Base-by-base conservation (phyloP, 208 protist genomes). In the Leishmania guyanensis region DNA sequence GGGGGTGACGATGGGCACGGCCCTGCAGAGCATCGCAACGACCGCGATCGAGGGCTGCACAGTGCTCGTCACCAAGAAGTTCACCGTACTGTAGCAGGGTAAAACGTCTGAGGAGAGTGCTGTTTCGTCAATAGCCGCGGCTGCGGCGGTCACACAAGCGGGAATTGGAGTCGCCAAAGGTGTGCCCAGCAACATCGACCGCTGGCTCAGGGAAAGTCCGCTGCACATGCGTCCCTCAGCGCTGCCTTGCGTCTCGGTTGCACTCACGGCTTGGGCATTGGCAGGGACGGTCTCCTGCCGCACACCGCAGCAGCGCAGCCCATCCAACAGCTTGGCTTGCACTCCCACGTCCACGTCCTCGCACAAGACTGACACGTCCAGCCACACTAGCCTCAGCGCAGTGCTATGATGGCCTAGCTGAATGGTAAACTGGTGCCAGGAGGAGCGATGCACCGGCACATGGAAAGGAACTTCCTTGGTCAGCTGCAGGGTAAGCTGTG, bases 21-120 rank as follows among this genome's bases (percentile, higher is more conserved):
- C 85, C 16, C 90, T 80, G 78, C 89, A 93, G n/a, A 97, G 81
- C 79, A 90, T 85, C 14, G 89, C 89, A 3, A 97, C 85, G 36
- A 89, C 84, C 46, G 84, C 88, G 26, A 89, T 83, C n/a, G 90
- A 89, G 16, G 89, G 87, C 77, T 85, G 86, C 46, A 93, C 77
- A 39, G 56, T 78, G 79, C 80, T 85, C 16, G 90, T 86, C 33
- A 89, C 81, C 20, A 86, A 54, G 33, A 88, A 83, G 69, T 65
- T 74, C 1, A 86, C 74, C 50, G 22, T 20, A 43, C 79, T 76
- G 82, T 86, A 86, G 75, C 82, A 86, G 53, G 62, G 46, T 20
- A 14, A n/a, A 36, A n/a, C 14, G 5, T 5, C 43, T 29, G 26
- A 66, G 33, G 58, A 70, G 20, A 36, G 26, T 3, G 17, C 26